A percentile compares a stretch with the other conserved stretches of the same genome.
phyloP scores from a whole-genome alignment of 257 asterid genomes.

The Jacaranda copaia region DNA sequence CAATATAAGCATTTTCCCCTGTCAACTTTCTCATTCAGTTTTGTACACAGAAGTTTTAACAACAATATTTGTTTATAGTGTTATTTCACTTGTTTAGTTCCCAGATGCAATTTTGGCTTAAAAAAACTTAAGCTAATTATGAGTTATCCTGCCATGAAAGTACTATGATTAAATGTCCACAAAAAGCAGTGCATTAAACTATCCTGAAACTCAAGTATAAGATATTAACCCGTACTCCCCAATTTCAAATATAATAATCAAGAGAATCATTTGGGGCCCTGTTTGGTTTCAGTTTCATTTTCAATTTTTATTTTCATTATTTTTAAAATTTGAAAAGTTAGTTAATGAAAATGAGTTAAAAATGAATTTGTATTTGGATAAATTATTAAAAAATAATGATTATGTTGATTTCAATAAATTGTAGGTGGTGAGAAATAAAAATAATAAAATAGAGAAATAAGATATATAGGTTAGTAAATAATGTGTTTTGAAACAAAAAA shows the following conservation, averaged over 20 bases:
- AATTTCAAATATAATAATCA: neutral
- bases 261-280: neutral
- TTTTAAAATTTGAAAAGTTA: too few relatives aligned
- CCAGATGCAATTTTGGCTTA: neutral
- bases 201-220: slow-evolving; percentile 2
- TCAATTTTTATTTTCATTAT: too few relatives aligned
- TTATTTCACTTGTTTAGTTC: neutral
- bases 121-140: neutral
- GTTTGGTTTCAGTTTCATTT: too few relatives aligned
- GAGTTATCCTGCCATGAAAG: neutral
- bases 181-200: slow-evolving; percentile 17
- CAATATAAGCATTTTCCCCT: neutral
- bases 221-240: neutral
- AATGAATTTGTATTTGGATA: too few relatives aligned
- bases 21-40: slow-evolving; percentile 36
- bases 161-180: slow-evolving; percentile 32
- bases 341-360: too few relatives aligned
- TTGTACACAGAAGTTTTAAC: slow-evolving; percentile 38
- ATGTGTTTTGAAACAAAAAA: too few relatives aligned
- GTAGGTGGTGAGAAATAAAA: too few relatives aligned
- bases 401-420: too few relatives aligned
- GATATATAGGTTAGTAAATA: too few relatives aligned
- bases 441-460: too few relatives aligned
- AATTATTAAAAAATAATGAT: too few relatives aligned
- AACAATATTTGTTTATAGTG: slow-evolving; percentile 43